Conservation (phyloP, 352 stramenopile genomes). For the Thraustotheca clavata region DNA sequence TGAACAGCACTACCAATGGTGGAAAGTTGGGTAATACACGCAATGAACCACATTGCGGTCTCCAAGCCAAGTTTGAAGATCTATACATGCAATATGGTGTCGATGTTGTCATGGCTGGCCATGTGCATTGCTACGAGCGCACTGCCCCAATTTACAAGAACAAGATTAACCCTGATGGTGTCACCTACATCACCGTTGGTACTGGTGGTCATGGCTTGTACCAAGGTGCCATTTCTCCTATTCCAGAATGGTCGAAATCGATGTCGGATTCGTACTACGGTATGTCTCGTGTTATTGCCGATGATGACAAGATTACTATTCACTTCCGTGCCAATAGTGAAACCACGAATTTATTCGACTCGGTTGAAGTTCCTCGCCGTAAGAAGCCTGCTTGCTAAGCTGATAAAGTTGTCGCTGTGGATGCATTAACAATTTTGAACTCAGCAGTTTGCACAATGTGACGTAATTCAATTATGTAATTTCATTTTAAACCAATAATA, state of each 20-base stretch:
- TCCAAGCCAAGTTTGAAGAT: conserved; percentile 24
- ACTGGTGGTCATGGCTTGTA: not conserved
- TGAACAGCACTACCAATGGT: conserved; percentile 9
- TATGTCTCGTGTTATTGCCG: conserved; percentile 3
- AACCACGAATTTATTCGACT: not conserved
- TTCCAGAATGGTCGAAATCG: not conserved
- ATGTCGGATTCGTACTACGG: not conserved
- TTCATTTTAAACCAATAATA: too few relatives aligned
- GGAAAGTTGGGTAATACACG: conserved; percentile 22
- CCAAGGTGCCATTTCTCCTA: not conserved
- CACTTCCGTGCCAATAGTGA: not conserved
- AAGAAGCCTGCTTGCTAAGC: not conserved
- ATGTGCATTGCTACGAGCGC: conserved; percentile 26
- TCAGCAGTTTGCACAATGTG: too few relatives aligned
- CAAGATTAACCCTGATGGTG: conserved; percentile 11
- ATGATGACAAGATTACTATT: not conserved
- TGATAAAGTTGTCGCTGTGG: too few relatives aligned
- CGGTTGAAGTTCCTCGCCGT: not conserved
- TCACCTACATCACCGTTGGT: not conserved
- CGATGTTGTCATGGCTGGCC: conserved; percentile 25
- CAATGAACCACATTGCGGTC: conserved; percentile 34
- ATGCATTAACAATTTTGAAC: too few relatives aligned
- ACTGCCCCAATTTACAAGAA: conserved; percentile 12
- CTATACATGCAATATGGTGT: conserved; percentile 23
- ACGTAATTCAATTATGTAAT: too few relatives aligned